Percentiles rank a stretch among this genome's conserved stretches.
Evolutionary conservation across 2,329 filamentous ascomycete genomes (phyloP).

Genomic region (Paecilomyces fulvus): DNA sequence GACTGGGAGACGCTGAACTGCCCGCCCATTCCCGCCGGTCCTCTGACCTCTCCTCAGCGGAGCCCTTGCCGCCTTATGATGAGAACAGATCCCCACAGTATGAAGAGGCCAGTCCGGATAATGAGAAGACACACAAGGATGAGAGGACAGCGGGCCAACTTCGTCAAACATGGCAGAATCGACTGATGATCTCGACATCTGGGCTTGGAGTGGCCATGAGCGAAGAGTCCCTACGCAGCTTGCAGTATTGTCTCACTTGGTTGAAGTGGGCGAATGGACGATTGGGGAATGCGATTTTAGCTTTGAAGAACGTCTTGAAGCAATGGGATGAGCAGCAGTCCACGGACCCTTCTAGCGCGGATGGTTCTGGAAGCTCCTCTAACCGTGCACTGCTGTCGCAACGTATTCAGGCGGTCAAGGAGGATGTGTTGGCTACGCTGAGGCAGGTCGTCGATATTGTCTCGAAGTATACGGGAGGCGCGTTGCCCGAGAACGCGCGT

Average conservation of each 20-base stretch:
- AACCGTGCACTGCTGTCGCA: conserved; percentile 46
- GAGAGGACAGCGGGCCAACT: conserved; percentile 18
- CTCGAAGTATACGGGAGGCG: conserved; percentile 82
- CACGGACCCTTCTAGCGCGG: conserved; percentile 11
- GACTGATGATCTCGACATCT: conserved; percentile 81
- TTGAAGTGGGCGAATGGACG: conserved; percentile 74
- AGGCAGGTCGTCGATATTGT: conserved; percentile 77
- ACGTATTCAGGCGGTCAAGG: conserved; percentile 58
- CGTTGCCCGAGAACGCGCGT: conserved; percentile 79
- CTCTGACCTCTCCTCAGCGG: conserved; percentile 59
- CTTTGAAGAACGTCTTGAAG: conserved; percentile 66
- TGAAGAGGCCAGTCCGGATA: conserved; percentile 47
- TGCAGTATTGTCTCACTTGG: conserved; percentile 77
- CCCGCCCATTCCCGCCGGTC: conserved; percentile 40
- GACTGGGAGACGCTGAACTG: conserved; percentile 13
- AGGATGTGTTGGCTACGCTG: conserved; percentile 67
- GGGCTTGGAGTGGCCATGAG: conserved; percentile 87
- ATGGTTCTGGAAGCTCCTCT: conserved; percentile 19
- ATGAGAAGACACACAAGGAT: conserved; percentile 17
- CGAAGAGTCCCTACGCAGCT: conserved; percentile 71
- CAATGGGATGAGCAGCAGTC: conserved; percentile 58
- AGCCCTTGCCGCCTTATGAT: conserved; percentile 77
- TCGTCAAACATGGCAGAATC: conserved; percentile 61
- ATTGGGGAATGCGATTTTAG: conserved; percentile 65
- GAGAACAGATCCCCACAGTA: conserved; percentile 68